Evolutionary conservation across 2,329 filamentous ascomycete genomes (phyloP).

Genomic region (Pyrenophora teres): DNA sequence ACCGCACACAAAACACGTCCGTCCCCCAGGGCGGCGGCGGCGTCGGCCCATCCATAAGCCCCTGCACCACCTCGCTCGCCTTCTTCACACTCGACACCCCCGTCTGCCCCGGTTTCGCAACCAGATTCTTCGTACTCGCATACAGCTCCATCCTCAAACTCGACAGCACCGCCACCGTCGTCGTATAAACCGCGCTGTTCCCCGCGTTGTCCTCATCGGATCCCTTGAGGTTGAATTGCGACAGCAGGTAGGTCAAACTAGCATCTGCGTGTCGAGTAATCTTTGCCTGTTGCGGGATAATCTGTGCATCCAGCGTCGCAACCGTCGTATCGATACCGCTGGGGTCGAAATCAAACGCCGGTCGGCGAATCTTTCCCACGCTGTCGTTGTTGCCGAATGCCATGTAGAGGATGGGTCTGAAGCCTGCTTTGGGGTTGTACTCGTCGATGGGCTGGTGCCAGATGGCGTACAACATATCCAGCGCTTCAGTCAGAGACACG

Average conservation of each 20-base stretch:
- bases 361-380: conserved; percentile 2
- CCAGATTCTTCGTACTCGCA: not conserved
- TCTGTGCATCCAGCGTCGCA: conserved; percentile 21
- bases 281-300: conserved; percentile 15
- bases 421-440: conserved; percentile 1
- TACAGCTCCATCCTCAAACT: conserved; percentile 16
- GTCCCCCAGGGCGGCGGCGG: conserved; percentile 19
- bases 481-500: conserved; percentile 8
- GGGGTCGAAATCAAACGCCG: conserved; percentile 18
- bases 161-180: conserved; percentile 18
- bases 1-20: conserved; percentile 15
- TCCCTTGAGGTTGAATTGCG: conserved; percentile 5
- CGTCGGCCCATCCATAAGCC: conserved; percentile 20
- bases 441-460: conserved; percentile 22
- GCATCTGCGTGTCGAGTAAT: conserved; percentile 9
- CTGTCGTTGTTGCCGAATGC: conserved; percentile 13
- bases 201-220: conserved; percentile 11
- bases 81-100: conserved; percentile 15
- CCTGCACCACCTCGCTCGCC: conserved; percentile 12
- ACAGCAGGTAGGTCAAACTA: conserved; percentile 8
- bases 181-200: conserved; percentile 21
- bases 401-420: conserved; percentile 22
- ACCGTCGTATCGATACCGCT: conserved; percentile 12
- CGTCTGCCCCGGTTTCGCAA: conserved; percentile 13
- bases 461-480: conserved; percentile 11